phyloP scores from a whole-genome alignment of 257 asterid species.

The Mitragyna speciosa region DNA sequence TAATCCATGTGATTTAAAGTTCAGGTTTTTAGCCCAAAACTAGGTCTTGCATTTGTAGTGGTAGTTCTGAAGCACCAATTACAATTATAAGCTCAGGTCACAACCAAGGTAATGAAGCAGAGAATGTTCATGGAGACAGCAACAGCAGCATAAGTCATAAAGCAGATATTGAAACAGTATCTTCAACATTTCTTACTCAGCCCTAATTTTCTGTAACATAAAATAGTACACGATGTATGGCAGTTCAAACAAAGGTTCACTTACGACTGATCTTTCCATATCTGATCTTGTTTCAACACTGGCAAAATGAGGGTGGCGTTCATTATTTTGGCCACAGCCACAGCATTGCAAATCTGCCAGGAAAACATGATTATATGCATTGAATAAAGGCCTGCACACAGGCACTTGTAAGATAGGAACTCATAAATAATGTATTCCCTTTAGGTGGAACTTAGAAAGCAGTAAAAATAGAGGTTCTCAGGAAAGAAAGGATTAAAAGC shows the following conservation, averaged over 20 bases:
- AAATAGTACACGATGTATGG: not conserved
- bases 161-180: not conserved
- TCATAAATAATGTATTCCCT: not conserved
- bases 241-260: constrained; percentile 40
- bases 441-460: not conserved
- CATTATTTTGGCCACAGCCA: constrained; percentile 97
- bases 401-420: not conserved
- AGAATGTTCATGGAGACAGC: not conserved
- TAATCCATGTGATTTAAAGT: not conserved
- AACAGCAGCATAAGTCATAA: not conserved
- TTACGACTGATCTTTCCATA: constrained; percentile 99
- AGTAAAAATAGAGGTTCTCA: not conserved
- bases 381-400: constrained; percentile 17
- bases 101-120: not conserved
- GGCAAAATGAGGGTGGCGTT: constrained; percentile 96
- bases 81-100: not conserved
- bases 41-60: not conserved
- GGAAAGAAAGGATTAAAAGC: not conserved
- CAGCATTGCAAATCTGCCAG: constrained; percentile 96
- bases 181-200: not conserved
- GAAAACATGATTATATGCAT: constrained; percentile 15
- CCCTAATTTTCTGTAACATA: not conserved
- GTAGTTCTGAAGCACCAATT: not conserved
- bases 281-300: constrained; percentile 98
- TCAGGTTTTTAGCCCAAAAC: not conserved